phyloP scores from a whole-genome alignment of 1,284 basidiomycete species.

The Trichosporon ovoides region DNA sequence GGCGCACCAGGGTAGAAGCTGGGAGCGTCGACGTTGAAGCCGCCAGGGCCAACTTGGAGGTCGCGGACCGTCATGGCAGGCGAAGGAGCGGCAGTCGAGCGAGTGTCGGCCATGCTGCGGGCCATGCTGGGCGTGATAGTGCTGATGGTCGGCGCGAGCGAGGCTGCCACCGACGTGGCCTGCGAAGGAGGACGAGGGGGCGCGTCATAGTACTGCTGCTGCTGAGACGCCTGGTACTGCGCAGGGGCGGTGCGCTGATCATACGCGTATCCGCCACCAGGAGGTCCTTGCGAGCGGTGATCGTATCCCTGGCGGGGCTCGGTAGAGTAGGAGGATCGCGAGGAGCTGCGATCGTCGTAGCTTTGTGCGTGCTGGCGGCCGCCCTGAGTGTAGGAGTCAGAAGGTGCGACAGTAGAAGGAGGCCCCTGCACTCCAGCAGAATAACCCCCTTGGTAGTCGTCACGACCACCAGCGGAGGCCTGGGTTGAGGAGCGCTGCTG shows the following conservation, averaged over 20 bases:
- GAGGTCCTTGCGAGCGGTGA: background rate
- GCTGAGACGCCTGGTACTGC: background rate
- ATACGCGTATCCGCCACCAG: background rate
- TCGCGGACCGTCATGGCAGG: background rate
- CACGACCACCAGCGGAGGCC: background rate
- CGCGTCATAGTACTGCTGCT: background rate
- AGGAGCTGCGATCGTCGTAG: background rate
- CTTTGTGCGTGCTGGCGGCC: background rate
- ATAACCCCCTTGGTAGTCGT: background rate
- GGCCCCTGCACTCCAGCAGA: no score
- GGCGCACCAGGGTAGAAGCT: background rate
- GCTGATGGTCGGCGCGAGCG: background rate
- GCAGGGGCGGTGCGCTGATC: background rate
- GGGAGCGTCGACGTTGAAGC: background rate
- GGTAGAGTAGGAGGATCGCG: no score
- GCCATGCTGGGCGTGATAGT: slow-evolving; percentile 4
- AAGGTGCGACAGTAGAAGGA: background rate
- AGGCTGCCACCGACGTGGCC: background rate
- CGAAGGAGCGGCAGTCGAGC: background rate
- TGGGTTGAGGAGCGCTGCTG: background rate
- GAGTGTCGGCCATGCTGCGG: background rate
- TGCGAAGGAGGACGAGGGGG: background rate
- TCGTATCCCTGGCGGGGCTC: background rate
- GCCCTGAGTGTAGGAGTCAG: background rate
- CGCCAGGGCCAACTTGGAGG: background rate